These are phyloP conservation scores for Sporothrix globosa DNA, from an alignment of 2,329 filamentous ascomycete species.

Conservation along the genomic window DNA sequence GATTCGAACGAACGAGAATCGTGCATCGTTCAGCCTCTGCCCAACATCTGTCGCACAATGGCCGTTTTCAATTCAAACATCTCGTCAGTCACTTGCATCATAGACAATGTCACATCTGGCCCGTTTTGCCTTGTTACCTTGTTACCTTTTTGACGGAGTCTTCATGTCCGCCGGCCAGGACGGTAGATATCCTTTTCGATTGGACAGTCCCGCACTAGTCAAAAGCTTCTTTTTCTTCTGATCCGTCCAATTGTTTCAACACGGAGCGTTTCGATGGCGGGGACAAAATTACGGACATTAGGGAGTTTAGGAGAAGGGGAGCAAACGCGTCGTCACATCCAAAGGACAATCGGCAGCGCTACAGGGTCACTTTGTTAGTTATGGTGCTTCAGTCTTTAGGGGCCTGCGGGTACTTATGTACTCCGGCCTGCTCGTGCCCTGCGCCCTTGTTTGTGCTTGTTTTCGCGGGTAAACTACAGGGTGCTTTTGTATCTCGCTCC, in stretches of 20 bases:
- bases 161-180: background rate
- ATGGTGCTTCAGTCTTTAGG: background rate
- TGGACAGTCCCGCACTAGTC: background rate
- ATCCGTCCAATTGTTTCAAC: background rate
- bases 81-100: background rate
- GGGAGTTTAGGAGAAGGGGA: too few relatives aligned
- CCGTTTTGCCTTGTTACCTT: background rate
- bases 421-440: background rate
- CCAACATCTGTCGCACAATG: background rate
- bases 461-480: background rate
- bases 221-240: background rate
- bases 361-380: background rate
- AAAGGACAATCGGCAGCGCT: slow-evolving; percentile 20
- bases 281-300: too few relatives aligned
- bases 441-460: background rate
- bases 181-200: slow-evolving; percentile 1
- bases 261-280: background rate
- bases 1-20: background rate
- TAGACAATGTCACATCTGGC: background rate
- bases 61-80: background rate
- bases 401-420: background rate
- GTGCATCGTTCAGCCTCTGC: background rate
- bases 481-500: background rate
- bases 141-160: background rate
- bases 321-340: background rate